Percentiles rank a stretch among this genome's conserved stretches.
These are phyloP conservation scores for Aquanectria penicillioides DNA, from an alignment of 2,329 filamentous ascomycete genomes.

Conservation along the genomic window DNA sequence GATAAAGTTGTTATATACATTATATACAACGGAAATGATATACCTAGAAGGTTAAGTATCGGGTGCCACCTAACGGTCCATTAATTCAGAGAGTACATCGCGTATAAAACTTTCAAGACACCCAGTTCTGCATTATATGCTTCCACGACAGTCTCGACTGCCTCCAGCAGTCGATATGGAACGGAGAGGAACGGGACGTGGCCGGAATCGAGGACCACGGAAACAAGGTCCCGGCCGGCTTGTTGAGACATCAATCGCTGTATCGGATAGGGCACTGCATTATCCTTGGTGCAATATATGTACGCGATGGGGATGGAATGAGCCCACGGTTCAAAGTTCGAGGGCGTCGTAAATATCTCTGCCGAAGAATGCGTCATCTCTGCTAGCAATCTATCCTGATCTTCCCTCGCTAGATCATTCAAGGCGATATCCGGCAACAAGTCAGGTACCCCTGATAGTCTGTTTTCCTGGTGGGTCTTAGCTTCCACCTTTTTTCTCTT, in stretches of 20 bases:
- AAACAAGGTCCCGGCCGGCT: too few species aligned
- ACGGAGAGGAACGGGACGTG: neutral
- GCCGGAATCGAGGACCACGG: neutral
- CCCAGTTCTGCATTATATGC: too few species aligned
- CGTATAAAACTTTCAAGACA: too few species aligned
- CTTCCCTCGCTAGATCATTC: neutral
- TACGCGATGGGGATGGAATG: neutral
- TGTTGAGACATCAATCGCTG: neutral
- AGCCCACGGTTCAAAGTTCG: neutral
- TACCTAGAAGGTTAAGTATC: too few species aligned
- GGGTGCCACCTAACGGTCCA: too few species aligned
- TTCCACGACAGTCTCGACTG: neutral
- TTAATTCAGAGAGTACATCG: too few species aligned
- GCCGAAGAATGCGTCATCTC: neutral
- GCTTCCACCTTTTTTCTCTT: too few species aligned
- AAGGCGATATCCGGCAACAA: neutral
- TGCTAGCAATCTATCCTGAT: neutral
- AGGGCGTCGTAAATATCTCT: neutral
- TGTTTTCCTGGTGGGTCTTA: neutral
- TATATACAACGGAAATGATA: too few species aligned
- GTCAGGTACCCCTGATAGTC: neutral
- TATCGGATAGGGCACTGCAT: neutral
- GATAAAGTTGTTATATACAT: too few species aligned
- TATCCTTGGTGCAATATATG: neutral
- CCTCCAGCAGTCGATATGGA: neutral